Evolutionary conservation across 148 eudicot genomes (phyloP), one percentile per base, ranked within the genome.

Genomic region (Salicornia ramosissima): DNA sequence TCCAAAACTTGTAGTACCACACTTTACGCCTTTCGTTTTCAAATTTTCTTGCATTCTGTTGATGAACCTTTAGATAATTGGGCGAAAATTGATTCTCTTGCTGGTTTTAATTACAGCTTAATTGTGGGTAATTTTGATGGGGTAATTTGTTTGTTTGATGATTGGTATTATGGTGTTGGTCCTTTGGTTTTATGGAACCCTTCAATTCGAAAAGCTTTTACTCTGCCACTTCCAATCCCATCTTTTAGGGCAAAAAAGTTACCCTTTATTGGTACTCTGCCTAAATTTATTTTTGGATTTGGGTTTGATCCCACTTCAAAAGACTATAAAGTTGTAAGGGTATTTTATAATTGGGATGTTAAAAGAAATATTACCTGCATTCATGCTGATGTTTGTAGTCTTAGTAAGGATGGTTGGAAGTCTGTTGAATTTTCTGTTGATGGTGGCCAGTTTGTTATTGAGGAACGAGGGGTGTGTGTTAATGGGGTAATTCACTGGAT

Each of bases 131-230:
- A 58, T 39, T 71, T 33, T 39, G 36, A 71, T 62, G 75, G 75
- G 11, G 50, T 71, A 4, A 40, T 71, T 16, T 33, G 60, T 62
- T 63, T 71, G 60, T 63, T 33, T 63, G 50, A 50, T 62, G 52
- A 62, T 63, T 62, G 22, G 26, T 25, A 19, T 10, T 4, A 26
- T 50, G 49, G n/a, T 34, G 1, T 28, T 31, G 25, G 33, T 13
- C 68, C 75, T 71, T 43, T 71, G 68, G 40, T 62, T 62, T 71
- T 62, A n/a, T 71, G 75, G 75, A 71, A 71, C 68, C 75, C 75
- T 62, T 71, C 75, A 10, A 71, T 71, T 55, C 50, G 39, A 39
- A 71, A 62, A 71, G 60, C 68, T 5, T 54, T 71, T 9, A 31
- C 34, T 25, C 60, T 71, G 24, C 75, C 68, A 4, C 18, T 71